Evolutionary conservation across 352 stramenopile genomes (phyloP), one percentile per base, ranked within the genome.

Genomic region (Globisporangium acanthophoron): DNA sequence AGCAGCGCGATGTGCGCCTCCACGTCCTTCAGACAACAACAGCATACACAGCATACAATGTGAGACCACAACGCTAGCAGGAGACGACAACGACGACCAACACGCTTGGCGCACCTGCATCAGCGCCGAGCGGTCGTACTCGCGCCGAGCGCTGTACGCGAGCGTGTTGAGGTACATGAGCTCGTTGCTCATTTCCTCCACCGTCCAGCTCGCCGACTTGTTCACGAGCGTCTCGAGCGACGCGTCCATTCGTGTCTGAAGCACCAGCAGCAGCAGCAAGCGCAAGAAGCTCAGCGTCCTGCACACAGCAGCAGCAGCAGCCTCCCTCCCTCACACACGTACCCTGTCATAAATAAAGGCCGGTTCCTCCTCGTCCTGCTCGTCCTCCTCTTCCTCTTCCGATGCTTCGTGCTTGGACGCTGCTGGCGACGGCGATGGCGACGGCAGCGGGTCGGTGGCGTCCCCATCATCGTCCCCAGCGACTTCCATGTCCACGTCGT

Each of bases 261-360:
- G 12, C 0, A 48, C 45, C 54, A 47, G 31, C 31, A 35, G 5
- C 31, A 27, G 24, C 24, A 27, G 24, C 24, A 27, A 27, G 24
- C 24, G 24, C 24, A 27, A 27, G 24, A 27, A 27, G 24, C 24
- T 27, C 24, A 27, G 24, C 24, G 24, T 27, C 24, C 24, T 27
- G 24, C 24, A 27, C 24, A 27, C 24, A 35, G 4, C n/a, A 15
- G 21, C 21, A 21, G 9, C 43, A 39, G 9, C 31, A 60, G 50
- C 13, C 24, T 27, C 8, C 31, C 31, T 35, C 18, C 45, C 18
- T 8, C 6, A n/a, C 6, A 11, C 18, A 58, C 68, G n/a, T 65
- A 95, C 85, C 81, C 89, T 65, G 41, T 95, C 81, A 79, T 88
- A 89, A 76, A 92, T 79, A 77, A 93, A 92, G 41, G 77, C 65